Evolutionary conservation across 768 basidiomycete genomes (phyloP).

Genomic region (Hysterangium stoloniferum): DNA sequence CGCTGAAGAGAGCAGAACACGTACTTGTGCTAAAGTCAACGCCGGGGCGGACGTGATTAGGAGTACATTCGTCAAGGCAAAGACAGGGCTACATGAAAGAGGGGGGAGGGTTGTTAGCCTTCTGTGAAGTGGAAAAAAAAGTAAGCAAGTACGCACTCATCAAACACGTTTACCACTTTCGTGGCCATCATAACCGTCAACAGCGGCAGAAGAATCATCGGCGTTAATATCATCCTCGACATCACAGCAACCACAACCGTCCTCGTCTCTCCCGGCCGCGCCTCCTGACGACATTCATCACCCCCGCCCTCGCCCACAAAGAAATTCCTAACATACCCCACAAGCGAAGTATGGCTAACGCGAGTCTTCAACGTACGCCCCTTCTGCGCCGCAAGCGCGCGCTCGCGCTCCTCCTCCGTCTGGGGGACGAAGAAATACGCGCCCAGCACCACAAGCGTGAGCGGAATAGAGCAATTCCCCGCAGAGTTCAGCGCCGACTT

Average conservation of each 20-base stretch:
- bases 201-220: conserved; percentile 68
- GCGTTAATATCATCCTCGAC: conserved; percentile 82
- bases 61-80: conserved; percentile 77
- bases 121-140: background rate
- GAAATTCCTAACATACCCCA: conserved; percentile 37
- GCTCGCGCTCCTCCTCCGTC: background rate
- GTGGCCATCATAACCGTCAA: conserved; percentile 47
- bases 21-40: conserved; percentile 53
- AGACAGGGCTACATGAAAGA: conserved; percentile 61
- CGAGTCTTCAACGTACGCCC: conserved; percentile 13
- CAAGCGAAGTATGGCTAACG: conserved; percentile 24
- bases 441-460: conserved; percentile 87
- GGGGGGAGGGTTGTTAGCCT: too few relatives aligned
- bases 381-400: conserved; percentile 15
- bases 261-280: conserved; percentile 72
- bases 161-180: conserved; percentile 49
- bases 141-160: conserved; percentile 50
- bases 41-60: conserved; percentile 81
- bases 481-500: conserved; percentile 60
- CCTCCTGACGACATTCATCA: conserved; percentile 9
- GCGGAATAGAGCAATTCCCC: conserved; percentile 75
- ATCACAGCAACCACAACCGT: conserved; percentile 81
- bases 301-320: conserved; percentile 18
- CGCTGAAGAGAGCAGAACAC: conserved; percentile 17
- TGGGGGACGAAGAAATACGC: conserved; percentile 71